Evolutionary conservation across 2,329 filamentous ascomycete species (phyloP).

Genomic region (Ascochyta pisi): DNA sequence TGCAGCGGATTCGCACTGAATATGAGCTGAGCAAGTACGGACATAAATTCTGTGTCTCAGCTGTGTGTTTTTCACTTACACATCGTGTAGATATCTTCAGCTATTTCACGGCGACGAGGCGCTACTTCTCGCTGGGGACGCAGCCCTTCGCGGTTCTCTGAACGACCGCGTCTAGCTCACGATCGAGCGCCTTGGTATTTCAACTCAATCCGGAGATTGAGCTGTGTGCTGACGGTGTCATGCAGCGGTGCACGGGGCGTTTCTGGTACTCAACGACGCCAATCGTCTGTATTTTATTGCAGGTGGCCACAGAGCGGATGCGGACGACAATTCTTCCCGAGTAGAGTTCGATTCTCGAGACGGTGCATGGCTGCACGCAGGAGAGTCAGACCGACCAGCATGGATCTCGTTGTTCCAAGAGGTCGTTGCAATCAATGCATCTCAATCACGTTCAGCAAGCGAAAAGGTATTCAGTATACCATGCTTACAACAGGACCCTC

Average conservation of each 20-base stretch:
- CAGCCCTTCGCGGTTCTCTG: not conserved
- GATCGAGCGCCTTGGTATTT: conserved; percentile 5
- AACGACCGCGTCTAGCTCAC: conserved; percentile 2
- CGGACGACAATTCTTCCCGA: not conserved
- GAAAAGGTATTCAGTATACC: not conserved
- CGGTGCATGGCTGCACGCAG: not conserved
- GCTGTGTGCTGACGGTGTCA: not conserved
- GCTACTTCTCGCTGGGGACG: not conserved
- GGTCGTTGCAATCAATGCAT: not conserved
- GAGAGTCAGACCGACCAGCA: not conserved
- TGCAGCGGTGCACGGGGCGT: conserved; percentile 1
- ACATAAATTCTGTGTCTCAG: too few species aligned
- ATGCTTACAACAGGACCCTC: not conserved
- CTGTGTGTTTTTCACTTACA: not conserved
- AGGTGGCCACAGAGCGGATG: not conserved
- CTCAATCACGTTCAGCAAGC: not conserved
- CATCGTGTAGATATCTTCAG: conserved; percentile 1
- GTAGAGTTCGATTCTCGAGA: not conserved
- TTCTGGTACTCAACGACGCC: not conserved
- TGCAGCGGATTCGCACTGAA: not conserved
- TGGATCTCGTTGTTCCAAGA: conserved; percentile 3
- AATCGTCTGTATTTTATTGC: not conserved
- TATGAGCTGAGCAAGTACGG: conserved; percentile 11
- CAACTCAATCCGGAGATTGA: not conserved
- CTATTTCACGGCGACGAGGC: not conserved